These are phyloP conservation scores for Boehmeria nivea DNA, from an alignment of 306 rosid species.

Conservation along the genomic window DNA sequence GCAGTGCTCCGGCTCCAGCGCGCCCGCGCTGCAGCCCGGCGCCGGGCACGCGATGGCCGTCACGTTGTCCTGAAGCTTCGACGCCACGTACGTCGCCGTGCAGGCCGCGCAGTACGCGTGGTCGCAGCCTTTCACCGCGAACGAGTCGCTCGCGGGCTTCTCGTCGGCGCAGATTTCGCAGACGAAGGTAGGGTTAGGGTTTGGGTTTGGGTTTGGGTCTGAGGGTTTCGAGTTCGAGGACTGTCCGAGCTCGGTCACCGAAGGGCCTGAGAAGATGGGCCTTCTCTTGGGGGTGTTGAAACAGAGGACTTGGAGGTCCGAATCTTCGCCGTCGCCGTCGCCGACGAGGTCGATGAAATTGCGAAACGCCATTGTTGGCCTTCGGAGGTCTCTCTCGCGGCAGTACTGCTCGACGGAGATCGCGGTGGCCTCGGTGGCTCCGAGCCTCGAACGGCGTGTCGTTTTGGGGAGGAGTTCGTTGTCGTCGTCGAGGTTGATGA, in stretches of 20 bases:
- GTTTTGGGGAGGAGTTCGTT: background rate
- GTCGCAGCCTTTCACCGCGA: constrained; percentile 27
- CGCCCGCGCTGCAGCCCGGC: constrained; percentile 32
- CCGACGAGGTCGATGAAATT: constrained; percentile 14
- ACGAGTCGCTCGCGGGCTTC: constrained; percentile 19
- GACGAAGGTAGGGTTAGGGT: too few species aligned
- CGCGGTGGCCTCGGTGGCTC: background rate
- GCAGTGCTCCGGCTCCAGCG: constrained; percentile 36
- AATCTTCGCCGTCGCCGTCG: background rate
- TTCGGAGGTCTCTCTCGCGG: background rate
- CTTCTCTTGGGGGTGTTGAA: background rate
- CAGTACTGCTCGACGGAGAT: constrained; percentile 1
- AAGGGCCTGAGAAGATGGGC: too few species aligned
- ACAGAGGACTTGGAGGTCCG: constrained; percentile 5
- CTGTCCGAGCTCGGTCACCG: too few species aligned
- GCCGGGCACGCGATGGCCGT: constrained; percentile 42
- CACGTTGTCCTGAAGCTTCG: constrained; percentile 39
- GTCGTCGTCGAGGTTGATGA: constrained; percentile 13
- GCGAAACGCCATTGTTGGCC: background rate
- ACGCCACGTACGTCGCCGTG: constrained; percentile 39
- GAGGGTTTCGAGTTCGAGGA: too few species aligned
- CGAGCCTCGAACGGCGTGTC: background rate
- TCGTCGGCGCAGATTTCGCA: constrained; percentile 22
- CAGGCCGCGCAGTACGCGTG: constrained; percentile 54
- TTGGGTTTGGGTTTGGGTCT: too few species aligned